Conservation (phyloP, 495 filamentous ascomycete genomes). For the Penicillium desertorum region DNA sequence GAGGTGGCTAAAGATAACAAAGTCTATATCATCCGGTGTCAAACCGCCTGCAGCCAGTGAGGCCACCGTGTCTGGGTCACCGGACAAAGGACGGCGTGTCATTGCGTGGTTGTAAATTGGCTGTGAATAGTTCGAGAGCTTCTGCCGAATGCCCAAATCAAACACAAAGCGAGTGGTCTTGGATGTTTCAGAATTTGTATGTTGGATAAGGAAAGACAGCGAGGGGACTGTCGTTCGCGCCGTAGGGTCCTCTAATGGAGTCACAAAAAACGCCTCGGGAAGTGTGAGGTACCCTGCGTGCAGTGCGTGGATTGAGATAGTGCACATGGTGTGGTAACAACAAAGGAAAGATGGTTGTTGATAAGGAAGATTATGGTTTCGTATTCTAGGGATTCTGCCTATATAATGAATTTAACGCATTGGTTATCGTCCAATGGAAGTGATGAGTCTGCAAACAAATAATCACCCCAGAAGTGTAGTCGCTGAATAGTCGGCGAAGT, state of each 20-base stretch:
- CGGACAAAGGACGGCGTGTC: conserved; percentile 35
- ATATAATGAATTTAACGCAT: too few relatives aligned
- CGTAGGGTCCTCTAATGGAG: conserved; percentile 21
- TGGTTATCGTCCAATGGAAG: too few relatives aligned
- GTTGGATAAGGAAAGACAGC: conserved; percentile 40
- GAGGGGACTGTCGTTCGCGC: conserved; percentile 29
- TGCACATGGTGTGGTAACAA: too few relatives aligned
- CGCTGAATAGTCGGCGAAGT: too few relatives aligned
- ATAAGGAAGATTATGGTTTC: too few relatives aligned
- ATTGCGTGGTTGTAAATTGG: conserved; percentile 35
- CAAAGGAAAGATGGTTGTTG: too few relatives aligned
- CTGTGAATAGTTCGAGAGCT: conserved; percentile 30
- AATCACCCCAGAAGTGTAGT: too few relatives aligned
- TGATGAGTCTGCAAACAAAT: too few relatives aligned
- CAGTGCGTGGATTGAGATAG: not conserved
- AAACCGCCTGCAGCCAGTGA: conserved; percentile 23
- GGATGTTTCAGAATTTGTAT: conserved; percentile 17
- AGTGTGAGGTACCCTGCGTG: conserved; percentile 34
- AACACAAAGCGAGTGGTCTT: conserved; percentile 32
- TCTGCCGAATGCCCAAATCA: conserved; percentile 40
- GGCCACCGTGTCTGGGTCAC: conserved; percentile 32
- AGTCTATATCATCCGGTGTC: conserved; percentile 37
- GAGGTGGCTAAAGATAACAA: conserved; percentile 41
- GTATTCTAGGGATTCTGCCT: too few relatives aligned
- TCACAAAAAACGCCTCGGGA: conserved; percentile 41